A percentile compares a stretch with the other conserved stretches of the same genome.
These are phyloP conservation scores for Limtongozyma cylindracea DNA, from an alignment of 805 yeast species.

Conservation along the genomic window DNA sequence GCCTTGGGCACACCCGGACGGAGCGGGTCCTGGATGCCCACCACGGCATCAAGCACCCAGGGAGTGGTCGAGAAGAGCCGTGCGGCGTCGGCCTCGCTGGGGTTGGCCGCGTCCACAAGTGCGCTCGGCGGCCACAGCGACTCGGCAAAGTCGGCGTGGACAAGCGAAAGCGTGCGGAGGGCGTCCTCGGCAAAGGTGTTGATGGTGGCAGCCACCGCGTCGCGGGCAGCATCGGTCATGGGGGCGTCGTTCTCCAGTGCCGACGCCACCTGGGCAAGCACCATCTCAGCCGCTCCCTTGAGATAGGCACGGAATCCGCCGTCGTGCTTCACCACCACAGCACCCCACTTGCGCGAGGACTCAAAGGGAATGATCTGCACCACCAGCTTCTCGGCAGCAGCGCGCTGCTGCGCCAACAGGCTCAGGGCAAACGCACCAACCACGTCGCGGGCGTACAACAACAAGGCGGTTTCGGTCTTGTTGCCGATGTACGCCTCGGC, in stretches of 20 bases:
- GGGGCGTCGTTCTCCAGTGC: conserved; percentile 22
- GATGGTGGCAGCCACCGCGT: conserved; percentile 8
- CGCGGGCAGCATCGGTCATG: conserved; percentile 5
- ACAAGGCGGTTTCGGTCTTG: conserved; percentile 81
- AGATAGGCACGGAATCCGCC: conserved; percentile 32
- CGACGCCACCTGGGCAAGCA: conserved; percentile 39
- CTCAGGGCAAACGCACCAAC: conserved; percentile 18
- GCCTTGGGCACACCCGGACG: conserved; percentile 81
- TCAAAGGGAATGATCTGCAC: conserved; percentile 77
- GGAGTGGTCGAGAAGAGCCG: conserved; percentile 2
- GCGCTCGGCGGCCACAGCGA: conserved; percentile 46
- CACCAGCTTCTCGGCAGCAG: conserved; percentile 7
- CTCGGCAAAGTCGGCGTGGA: conserved; percentile 41
- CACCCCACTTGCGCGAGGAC: conserved; percentile 84
- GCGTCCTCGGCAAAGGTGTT: conserved; percentile 52
- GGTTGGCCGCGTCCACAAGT: conserved; percentile 7
- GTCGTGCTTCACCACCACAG: conserved; percentile 31
- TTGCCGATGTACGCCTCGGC: conserved; percentile 63
- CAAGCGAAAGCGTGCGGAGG: conserved; percentile 71
- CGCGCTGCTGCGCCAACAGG: conserved; percentile 16
- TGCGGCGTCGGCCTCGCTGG: conserved; percentile 10
- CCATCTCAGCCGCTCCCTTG: conserved; percentile 91
- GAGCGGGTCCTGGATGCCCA: conserved; percentile 90
- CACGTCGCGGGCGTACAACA: conserved; percentile 35
- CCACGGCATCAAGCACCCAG: conserved; percentile 37